A percentile compares a stretch with the other conserved stretches of the same genome.
phyloP scores from a whole-genome alignment of 352 stramenopile species.

The Phytophthora hibernalis region DNA sequence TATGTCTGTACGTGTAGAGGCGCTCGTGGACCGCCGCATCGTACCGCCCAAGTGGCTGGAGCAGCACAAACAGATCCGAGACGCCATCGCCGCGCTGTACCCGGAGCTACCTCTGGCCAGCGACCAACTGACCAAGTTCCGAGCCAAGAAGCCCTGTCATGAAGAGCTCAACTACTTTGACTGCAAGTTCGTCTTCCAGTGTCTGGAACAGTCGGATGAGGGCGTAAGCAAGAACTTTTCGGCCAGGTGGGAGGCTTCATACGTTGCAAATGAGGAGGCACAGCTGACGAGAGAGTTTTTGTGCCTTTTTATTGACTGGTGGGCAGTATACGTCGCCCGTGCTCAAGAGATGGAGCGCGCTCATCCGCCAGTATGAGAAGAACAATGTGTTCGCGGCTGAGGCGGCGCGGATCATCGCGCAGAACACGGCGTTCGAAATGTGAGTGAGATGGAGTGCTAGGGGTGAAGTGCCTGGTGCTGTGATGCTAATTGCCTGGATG shows the following conservation, averaged over 20 bases:
- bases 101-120: slow-evolving; percentile 52
- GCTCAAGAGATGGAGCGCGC: slow-evolving; percentile 71
- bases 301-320: neutral
- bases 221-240: slow-evolving; percentile 78
- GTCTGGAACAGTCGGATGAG: slow-evolving; percentile 69
- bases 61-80: slow-evolving; percentile 66
- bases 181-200: slow-evolving; percentile 72
- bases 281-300: neutral
- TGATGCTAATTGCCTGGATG: slow-evolving; percentile 1
- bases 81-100: slow-evolving; percentile 64
- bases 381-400: slow-evolving; percentile 82
- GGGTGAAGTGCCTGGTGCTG: neutral
- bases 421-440: slow-evolving; percentile 86
- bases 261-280: neutral
- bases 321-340: slow-evolving; percentile 78
- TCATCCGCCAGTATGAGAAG: slow-evolving; percentile 81
- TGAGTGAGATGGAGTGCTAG: no score
- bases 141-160: slow-evolving; percentile 51
- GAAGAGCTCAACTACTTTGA: slow-evolving; percentile 81
- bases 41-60: slow-evolving; percentile 79
- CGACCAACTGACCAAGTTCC: slow-evolving; percentile 56
- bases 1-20: slow-evolving; percentile 43
- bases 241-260: slow-evolving; percentile 50
- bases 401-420: slow-evolving; percentile 70
- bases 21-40: slow-evolving; percentile 74